Conservation (phyloP, 1,139 yeast genomes). For the Yamadazyma membranifaciens region DNA sequence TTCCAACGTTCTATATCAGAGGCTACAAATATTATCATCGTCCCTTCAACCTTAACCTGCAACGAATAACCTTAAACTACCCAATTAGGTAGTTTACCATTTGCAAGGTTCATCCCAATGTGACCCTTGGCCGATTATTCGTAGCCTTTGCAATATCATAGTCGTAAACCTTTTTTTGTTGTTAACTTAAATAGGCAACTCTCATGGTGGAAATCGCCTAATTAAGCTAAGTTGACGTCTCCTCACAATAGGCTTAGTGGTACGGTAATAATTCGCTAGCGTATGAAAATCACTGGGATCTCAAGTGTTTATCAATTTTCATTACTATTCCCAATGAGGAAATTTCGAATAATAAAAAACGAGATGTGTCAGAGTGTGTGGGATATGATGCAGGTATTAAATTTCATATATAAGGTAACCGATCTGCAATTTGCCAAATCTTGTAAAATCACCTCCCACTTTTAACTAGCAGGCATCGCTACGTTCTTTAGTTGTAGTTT, state of each 20-base stretch:
- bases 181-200: constrained; percentile 1
- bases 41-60: too few species aligned
- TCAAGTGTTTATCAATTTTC: neutral
- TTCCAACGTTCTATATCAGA: too few species aligned
- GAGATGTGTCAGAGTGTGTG: constrained; percentile 6
- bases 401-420: neutral
- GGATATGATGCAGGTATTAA: neutral
- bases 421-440: too few species aligned
- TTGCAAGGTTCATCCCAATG: neutral
- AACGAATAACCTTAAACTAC: neutral
- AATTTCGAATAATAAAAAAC: constrained; percentile 5
- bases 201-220: neutral
- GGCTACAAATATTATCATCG: too few species aligned
- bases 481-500: too few species aligned
- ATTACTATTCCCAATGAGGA: constrained; percentile 11
- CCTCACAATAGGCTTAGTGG: constrained; percentile 8
- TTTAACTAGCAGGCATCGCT: too few species aligned
- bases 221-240: neutral
- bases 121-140: neutral
- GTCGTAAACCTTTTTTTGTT: neutral
- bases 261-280: too few species aligned
- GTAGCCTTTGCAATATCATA: too few species aligned
- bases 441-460: too few species aligned
- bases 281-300: neutral
- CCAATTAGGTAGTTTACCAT: neutral